Conservation (phyloP, 768 basidiomycete species). For the Naganishia vishniacii region DNA sequence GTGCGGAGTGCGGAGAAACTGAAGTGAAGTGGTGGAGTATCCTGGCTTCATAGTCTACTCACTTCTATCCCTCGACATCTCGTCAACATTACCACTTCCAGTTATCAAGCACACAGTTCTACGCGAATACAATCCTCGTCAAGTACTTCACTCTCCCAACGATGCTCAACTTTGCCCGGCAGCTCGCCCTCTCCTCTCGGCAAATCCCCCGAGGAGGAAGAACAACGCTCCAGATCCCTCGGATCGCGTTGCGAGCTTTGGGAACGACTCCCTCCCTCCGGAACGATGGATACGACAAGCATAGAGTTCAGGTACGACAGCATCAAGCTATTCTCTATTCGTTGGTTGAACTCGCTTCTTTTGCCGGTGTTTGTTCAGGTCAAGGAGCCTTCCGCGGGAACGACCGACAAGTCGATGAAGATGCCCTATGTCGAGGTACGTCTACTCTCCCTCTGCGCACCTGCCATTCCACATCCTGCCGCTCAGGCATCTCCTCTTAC, state of each 20-base stretch:
- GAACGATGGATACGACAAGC: conserved; percentile 12
- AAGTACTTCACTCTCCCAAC: background rate
- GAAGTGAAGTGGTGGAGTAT: no score
- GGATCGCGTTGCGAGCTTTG: background rate
- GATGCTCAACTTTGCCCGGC: background rate
- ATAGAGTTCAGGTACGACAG: background rate
- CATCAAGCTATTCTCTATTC: background rate
- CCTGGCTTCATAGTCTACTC: no score
- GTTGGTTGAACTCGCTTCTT: background rate
- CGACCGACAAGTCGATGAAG: conserved; percentile 7
- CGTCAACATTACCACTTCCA: no score
- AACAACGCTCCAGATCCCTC: background rate
- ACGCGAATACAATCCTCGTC: background rate
- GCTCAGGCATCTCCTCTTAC: no score
- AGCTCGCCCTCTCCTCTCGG: background rate
- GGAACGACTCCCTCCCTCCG: background rate
- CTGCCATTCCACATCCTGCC: no score
- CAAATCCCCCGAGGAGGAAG: background rate
- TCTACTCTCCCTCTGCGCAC: background rate
- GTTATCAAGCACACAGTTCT: no score
- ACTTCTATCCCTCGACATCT: no score
- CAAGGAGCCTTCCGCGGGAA: conserved; percentile 9
- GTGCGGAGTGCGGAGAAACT: no score
- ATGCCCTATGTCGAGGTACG: background rate
- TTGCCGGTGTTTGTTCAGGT: background rate